Base-by-base conservation (phyloP, 2,329 filamentous ascomycete genomes). In the Pseudogymnoascus sp. region DNA sequence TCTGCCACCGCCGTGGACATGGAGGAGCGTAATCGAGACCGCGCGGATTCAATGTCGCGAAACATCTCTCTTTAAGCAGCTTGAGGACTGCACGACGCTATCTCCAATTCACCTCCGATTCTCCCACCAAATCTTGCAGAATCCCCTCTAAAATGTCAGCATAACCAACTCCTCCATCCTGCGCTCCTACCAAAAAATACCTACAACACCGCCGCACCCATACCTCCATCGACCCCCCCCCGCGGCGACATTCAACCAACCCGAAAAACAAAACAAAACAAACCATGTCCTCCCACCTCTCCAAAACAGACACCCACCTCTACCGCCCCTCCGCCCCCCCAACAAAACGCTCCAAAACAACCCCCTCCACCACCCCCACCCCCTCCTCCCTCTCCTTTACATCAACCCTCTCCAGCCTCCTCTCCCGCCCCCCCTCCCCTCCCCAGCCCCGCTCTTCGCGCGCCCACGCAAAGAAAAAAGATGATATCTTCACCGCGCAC, bases 311-410 rank as follows among this genome's bases (percentile, higher is more conserved):
- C 68, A 81, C 84, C 7, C 78, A 86, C 67, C 83, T 97, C 12
- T 97, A 97, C 76, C 91, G 91, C 71, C 83, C 88, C 62, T 97
- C 12, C 97, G 97, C 76, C 91, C 88, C 62, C 83, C 63, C 84
- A 86, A 39, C 79, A 83, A 10, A 93, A 92, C 75, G 86, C 86
- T 42, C 73, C 78, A 70, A 81, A 84, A 68, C 85, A 61, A 88
- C 86, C 51, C 84, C 96, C 63, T 86, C 91, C 73, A 97, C 99
- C 78, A 86, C 89, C n/a, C 90, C 91, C 10, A 90, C 95, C 68
- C 85, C 97, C 67, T 88, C 89, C 69, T 90, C 87, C 54, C 85
- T 97, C 63, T 91, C 97, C 76, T 80, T 87, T 62, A 74, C 77
- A n/a, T 75, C 77, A n/a, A 75, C 74, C 65, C 64, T 67, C 67